Conservation (phyloP, 2,329 filamentous ascomycete species). For the Penicillium fuscoglaucum region DNA sequence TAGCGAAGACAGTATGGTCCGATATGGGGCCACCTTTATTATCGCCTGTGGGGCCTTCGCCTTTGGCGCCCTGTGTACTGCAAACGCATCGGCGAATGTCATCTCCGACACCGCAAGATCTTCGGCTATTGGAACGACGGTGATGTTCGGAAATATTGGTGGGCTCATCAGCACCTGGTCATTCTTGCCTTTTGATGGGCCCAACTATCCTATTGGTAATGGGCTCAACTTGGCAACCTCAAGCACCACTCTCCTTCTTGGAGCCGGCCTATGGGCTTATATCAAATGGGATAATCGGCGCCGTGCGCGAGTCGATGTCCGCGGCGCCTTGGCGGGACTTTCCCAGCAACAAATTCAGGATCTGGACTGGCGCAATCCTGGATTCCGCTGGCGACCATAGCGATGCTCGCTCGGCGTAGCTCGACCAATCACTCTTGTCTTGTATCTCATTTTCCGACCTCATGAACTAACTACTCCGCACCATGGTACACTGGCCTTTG, state of each 20-base stretch:
- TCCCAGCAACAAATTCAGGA: constrained; percentile 57
- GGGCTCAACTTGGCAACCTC: constrained; percentile 66
- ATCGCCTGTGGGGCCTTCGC: constrained; percentile 65
- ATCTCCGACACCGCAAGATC: constrained; percentile 69
- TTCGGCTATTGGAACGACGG: constrained; percentile 64
- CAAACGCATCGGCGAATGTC: constrained; percentile 68
- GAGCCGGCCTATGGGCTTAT: constrained; percentile 56
- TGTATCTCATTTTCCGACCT: not conserved
- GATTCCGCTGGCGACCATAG: constrained; percentile 59
- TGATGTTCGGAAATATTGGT: constrained; percentile 74
- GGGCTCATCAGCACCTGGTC: constrained; percentile 67
- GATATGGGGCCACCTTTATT: constrained; percentile 71
- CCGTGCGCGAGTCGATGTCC: constrained; percentile 56
- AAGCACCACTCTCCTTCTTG: constrained; percentile 56
- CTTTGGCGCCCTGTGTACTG: constrained; percentile 65
- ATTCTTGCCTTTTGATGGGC: constrained; percentile 63
- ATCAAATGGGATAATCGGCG: constrained; percentile 64
- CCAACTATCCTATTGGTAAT: constrained; percentile 69
- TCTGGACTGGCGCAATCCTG: constrained; percentile 67
- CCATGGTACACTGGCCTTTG: not conserved
- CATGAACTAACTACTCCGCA: not conserved
- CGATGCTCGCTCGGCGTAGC: not conserved
- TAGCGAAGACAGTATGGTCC: constrained; percentile 51
- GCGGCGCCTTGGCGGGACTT: constrained; percentile 57
- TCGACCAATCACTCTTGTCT: not conserved